Evolutionary conservation across 768 basidiomycete genomes (phyloP).

Genomic region (Rhizopogon vinicolor): DNA sequence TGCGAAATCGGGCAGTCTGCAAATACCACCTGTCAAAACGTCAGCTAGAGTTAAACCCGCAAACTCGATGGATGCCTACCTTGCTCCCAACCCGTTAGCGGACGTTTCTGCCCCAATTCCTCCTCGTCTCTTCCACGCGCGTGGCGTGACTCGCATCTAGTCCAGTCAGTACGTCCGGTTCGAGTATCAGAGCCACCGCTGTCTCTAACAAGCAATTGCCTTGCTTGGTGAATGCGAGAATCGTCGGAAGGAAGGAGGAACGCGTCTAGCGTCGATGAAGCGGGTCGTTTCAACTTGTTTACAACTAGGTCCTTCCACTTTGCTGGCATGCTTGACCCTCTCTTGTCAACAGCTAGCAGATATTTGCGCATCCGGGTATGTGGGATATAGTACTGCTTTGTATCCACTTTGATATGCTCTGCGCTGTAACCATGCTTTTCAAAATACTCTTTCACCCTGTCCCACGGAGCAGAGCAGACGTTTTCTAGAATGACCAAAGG

Average conservation of each 20-base stretch:
- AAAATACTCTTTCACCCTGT: constrained; percentile 69
- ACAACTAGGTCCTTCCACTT: constrained; percentile 64
- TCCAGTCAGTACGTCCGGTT: constrained; percentile 83
- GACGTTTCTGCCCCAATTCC: constrained; percentile 73
- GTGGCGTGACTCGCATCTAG: constrained; percentile 88
- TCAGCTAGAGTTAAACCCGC: neutral
- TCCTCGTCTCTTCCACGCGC: constrained; percentile 85
- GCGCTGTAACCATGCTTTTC: constrained; percentile 75
- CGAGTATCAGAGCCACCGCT: constrained; percentile 60
- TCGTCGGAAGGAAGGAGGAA: constrained; percentile 92
- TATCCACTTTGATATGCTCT: constrained; percentile 64
- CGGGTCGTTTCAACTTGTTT: constrained; percentile 69
- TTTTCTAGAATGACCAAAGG: constrained; percentile 94
- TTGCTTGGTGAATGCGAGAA: constrained; percentile 83
- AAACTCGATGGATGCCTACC: constrained; percentile 38
- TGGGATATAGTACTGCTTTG: constrained; percentile 89
- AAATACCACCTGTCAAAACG: constrained; percentile 57
- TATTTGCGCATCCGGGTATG: constrained; percentile 93
- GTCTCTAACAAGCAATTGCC: constrained; percentile 78
- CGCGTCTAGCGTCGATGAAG: constrained; percentile 85
- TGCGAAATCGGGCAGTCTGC: constrained; percentile 82
- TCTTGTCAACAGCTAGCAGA: constrained; percentile 72
- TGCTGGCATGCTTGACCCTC: constrained; percentile 52
- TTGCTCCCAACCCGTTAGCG: constrained; percentile 92
- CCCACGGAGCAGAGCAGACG: constrained; percentile 90